Evolutionary conservation across 805 yeast species (phyloP).

Genomic region (Starmera pachycereana): DNA sequence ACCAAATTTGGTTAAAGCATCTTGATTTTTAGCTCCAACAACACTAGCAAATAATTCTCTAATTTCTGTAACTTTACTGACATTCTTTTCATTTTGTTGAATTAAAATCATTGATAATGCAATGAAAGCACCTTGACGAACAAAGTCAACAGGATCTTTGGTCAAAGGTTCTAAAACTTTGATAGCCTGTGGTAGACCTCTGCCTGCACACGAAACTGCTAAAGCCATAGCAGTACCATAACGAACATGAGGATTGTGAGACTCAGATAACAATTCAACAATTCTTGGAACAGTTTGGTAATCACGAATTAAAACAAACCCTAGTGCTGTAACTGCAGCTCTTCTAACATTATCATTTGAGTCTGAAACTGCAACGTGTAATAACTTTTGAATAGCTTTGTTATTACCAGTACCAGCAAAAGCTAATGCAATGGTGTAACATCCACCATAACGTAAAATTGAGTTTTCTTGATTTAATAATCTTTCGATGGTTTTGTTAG

Average conservation of each 20-base stretch:
- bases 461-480: constrained; percentile 70
- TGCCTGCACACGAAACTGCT: constrained; percentile 96
- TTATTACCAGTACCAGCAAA: constrained; percentile 95
- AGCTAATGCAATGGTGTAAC: constrained; percentile 87
- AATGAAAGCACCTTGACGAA: constrained; percentile 94
- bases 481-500: constrained; percentile 56
- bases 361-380: constrained; percentile 94
- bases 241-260: constrained; percentile 96
- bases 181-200: constrained; percentile 78
- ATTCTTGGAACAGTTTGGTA: constrained; percentile 91
- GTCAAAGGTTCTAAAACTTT: constrained; percentile 89
- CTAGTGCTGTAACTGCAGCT: constrained; percentile 86
- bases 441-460: constrained; percentile 90
- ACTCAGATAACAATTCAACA: constrained; percentile 84
- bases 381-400: constrained; percentile 70
- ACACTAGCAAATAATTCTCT: constrained; percentile 66
- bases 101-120: constrained; percentile 87
- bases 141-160: constrained; percentile 92
- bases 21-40: constrained; percentile 85
- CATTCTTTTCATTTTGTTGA: constrained; percentile 74
- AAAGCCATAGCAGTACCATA: constrained; percentile 97
- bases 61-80: constrained; percentile 70
- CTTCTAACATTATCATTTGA: constrained; percentile 95
- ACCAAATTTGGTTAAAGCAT: constrained; percentile 95
- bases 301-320: constrained; percentile 84